Conservation (phyloP, 805 yeast genomes). For the Candida montana region DNA sequence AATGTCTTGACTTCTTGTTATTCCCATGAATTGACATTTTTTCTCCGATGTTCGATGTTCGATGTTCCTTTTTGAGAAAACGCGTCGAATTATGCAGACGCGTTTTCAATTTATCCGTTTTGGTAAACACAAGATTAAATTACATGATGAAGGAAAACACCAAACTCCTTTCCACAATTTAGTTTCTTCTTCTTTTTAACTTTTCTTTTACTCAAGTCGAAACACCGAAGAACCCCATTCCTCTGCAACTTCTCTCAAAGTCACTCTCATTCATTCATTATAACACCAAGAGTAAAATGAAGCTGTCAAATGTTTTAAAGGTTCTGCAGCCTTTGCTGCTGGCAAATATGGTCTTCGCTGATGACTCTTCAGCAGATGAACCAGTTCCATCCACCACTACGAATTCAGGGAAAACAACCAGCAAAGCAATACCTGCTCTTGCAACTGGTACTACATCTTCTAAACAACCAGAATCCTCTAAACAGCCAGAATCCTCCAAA, state of each 20-base stretch:
- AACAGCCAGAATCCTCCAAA: background rate
- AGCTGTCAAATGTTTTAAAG: background rate
- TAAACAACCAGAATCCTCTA: background rate
- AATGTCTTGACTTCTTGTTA: no score
- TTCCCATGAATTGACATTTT: no score
- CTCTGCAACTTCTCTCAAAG: background rate
- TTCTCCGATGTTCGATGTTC: no score
- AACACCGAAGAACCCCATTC: no score
- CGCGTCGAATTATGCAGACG: background rate
- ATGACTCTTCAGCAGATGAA: no score
- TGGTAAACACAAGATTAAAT: no score
- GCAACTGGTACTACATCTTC: background rate
- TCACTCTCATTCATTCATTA: background rate
- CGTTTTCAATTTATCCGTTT: background rate
- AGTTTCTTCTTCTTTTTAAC: no score
- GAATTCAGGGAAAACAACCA: background rate
- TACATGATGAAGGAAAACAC: no score
- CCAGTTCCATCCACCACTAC: background rate
- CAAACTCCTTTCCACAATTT: no score
- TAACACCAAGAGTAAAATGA: background rate
- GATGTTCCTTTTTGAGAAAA: background rate
- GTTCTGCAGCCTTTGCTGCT: background rate
- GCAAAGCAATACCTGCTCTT: background rate
- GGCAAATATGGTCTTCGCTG: background rate
- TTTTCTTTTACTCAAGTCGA: no score